Evolutionary conservation across 352 stramenopile genomes (phyloP).

Genomic region (Phytopythium chamaehyphon): DNA sequence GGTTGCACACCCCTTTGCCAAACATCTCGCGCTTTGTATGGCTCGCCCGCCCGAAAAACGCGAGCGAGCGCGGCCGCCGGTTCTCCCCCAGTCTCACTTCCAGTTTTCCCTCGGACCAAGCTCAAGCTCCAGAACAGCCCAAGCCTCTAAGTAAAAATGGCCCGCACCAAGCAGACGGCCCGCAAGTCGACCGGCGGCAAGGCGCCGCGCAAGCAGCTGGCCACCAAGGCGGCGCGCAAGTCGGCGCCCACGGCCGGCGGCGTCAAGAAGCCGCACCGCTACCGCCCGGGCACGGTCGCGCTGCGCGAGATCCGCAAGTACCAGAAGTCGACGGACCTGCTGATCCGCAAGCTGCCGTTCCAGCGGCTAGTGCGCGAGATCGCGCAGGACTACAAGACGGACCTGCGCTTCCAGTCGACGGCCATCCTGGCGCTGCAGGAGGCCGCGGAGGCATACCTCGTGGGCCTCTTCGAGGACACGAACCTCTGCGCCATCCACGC

Average conservation of each 20-base stretch:
- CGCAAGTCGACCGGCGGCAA: slow-evolving; percentile 95
- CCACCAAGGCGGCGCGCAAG: slow-evolving; percentile 91
- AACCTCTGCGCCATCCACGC: slow-evolving; percentile 96
- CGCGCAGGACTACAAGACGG: slow-evolving; percentile 95
- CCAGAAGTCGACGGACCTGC: slow-evolving; percentile 94
- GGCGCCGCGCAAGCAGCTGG: slow-evolving; percentile 92
- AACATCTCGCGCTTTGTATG: slow-evolving; percentile 45
- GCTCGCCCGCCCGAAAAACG: slow-evolving; percentile 7
- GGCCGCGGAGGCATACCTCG: slow-evolving; percentile 91
- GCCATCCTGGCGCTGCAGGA: slow-evolving; percentile 91
- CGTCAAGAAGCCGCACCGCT: slow-evolving; percentile 88
- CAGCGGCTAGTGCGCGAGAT: slow-evolving; percentile 95
- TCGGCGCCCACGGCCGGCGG: slow-evolving; percentile 88
- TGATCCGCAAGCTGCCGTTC: slow-evolving; percentile 96
- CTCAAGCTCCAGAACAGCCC: slow-evolving; percentile 6
- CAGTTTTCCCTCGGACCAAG: slow-evolving; percentile 29
- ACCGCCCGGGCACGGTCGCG: slow-evolving; percentile 79
- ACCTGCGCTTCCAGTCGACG: slow-evolving; percentile 95
- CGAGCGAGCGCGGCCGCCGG: not conserved
- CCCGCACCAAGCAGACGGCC: slow-evolving; percentile 96
- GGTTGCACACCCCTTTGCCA: slow-evolving; percentile 31
- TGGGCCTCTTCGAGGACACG: slow-evolving; percentile 94
- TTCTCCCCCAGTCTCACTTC: slow-evolving; percentile 28
- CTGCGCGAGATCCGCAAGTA: slow-evolving; percentile 97
- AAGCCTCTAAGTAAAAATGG: slow-evolving; percentile 52